Percentiles rank a stretch among this genome's conserved stretches.
phyloP scores from a whole-genome alignment of 2,329 filamentous ascomycete species.

The Venturia carpophila region DNA sequence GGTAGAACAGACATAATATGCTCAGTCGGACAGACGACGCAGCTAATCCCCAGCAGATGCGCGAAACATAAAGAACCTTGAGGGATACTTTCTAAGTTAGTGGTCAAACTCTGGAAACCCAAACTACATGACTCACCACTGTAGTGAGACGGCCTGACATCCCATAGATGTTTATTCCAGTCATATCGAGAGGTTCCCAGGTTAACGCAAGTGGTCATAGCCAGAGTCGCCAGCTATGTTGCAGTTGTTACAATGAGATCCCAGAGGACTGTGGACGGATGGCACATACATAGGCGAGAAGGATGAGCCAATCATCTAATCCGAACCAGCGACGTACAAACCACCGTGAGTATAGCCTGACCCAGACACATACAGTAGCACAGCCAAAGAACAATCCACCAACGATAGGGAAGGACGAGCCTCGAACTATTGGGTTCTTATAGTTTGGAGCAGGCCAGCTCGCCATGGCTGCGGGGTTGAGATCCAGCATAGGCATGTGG shows the following conservation, averaged over 20 bases:
- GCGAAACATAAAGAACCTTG: conserved; percentile 35
- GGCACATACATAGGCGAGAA: conserved; percentile 17
- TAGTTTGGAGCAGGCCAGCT: conserved; percentile 11
- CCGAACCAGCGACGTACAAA: conserved; percentile 19
- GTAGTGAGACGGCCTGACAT: conserved; percentile 12
- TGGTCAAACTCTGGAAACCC: neutral
- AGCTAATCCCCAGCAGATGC: conserved; percentile 36
- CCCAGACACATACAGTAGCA: conserved; percentile 4
- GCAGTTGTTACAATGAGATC: neutral
- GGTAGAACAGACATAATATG: conserved; percentile 40
- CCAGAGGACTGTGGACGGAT: neutral
- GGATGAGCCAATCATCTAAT: conserved; percentile 18
- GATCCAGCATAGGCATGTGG: neutral
- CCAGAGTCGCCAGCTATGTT: conserved; percentile 16
- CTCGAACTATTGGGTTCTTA: conserved; percentile 17
- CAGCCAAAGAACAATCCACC: conserved; percentile 14
- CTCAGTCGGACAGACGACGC: conserved; percentile 39
- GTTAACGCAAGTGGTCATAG: conserved; percentile 8
- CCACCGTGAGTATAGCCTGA: conserved; percentile 16
- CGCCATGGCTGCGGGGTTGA: neutral
- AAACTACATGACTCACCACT: neutral
- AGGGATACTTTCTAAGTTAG: neutral
- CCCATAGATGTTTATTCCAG: conserved; percentile 20
- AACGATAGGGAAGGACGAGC: conserved; percentile 5
- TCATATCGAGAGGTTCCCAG: conserved; percentile 17